These are phyloP conservation scores for Vitis hybrid DNA, from an alignment of 177 flowering plant genomes.

Conservation along the genomic window DNA sequence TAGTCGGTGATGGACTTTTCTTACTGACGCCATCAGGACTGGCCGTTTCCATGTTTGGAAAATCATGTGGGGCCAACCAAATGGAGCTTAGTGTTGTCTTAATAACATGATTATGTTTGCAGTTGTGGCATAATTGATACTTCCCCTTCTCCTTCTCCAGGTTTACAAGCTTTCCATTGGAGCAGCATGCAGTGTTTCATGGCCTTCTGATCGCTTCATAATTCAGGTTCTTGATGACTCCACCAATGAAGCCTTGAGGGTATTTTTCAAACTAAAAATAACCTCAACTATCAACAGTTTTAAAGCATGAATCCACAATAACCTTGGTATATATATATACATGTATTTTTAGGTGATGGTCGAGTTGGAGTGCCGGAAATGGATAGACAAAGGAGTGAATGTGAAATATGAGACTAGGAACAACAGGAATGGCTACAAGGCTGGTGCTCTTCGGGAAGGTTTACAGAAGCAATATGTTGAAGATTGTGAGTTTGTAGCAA, in stretches of 20 bases:
- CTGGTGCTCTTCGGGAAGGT: conserved; percentile 70
- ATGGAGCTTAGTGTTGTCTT: too few species aligned
- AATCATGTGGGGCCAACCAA: too few species aligned
- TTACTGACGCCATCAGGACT: too few species aligned
- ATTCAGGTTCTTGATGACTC: conserved; percentile 79
- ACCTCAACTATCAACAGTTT: background rate
- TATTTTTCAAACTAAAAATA: conserved; percentile 9
- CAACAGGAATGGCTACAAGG: conserved; percentile 68
- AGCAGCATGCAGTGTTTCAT: conserved; percentile 58
- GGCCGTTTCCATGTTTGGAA: too few species aligned
- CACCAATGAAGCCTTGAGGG: conserved; percentile 46
- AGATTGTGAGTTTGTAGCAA: conserved; percentile 60
- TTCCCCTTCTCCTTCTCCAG: conserved; percentile 20
- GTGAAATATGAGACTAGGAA: conserved; percentile 55
- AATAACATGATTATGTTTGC: too few species aligned
- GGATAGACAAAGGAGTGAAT: conserved; percentile 53
- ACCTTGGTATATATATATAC: too few species aligned
- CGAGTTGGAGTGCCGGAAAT: conserved; percentile 55
- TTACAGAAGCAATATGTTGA: conserved; percentile 46
- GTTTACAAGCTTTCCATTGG: conserved; percentile 71
- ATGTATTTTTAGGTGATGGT: conserved; percentile 45
- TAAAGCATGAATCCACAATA: background rate
- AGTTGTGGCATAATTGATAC: too few species aligned
- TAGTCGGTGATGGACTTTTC: too few species aligned
- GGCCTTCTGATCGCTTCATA: conserved; percentile 60